Evolutionary conservation across 768 basidiomycete species (phyloP).

Genomic region (Sutorius australiensis): DNA sequence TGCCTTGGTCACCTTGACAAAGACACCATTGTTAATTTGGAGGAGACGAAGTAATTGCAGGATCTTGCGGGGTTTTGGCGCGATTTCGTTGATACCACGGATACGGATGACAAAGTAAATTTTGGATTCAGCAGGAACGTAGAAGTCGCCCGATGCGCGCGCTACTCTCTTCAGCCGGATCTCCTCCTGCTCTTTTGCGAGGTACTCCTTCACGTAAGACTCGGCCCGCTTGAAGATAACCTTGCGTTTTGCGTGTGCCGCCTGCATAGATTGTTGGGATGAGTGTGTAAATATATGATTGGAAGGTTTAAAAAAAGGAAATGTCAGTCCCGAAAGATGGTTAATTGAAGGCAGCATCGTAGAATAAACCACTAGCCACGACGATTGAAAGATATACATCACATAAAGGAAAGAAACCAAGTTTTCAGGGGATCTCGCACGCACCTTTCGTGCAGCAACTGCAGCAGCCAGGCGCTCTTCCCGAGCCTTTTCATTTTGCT

Average conservation of each 20-base stretch:
- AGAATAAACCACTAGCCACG: conserved; percentile 66
- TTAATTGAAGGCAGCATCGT: conserved; percentile 81
- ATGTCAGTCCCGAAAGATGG: conserved; percentile 76
- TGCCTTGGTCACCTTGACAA: conserved; percentile 94
- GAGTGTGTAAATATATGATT: conserved; percentile 3
- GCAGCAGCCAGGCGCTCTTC: conserved; percentile 89
- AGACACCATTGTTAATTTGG: conserved; percentile 99
- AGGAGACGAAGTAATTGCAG: conserved; percentile 96
- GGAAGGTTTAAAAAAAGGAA: background rate
- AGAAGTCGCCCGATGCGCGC: conserved; percentile 90
- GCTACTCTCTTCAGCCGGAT: conserved; percentile 92
- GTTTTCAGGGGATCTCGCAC: conserved; percentile 22
- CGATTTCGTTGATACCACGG: conserved; percentile 99
- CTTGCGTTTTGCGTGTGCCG: conserved; percentile 86
- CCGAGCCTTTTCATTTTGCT: conserved; percentile 93
- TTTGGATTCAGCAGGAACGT: conserved; percentile 95
- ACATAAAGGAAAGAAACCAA: conserved; percentile 36
- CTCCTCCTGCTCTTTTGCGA: conserved; percentile 90
- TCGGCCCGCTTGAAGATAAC: conserved; percentile 99
- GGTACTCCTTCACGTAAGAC: conserved; percentile 96
- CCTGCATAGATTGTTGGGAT: conserved; percentile 44
- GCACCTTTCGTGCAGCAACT: conserved; percentile 83
- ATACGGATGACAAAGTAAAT: conserved; percentile 98
- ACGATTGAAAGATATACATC: conserved; percentile 80
- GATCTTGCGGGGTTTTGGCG: conserved; percentile 99